Percentiles rank a stretch among this genome's conserved stretches.
Evolutionary conservation across 2,329 filamentous ascomycete genomes (phyloP).

Genomic region (Alternaria novae-zelandiae): DNA sequence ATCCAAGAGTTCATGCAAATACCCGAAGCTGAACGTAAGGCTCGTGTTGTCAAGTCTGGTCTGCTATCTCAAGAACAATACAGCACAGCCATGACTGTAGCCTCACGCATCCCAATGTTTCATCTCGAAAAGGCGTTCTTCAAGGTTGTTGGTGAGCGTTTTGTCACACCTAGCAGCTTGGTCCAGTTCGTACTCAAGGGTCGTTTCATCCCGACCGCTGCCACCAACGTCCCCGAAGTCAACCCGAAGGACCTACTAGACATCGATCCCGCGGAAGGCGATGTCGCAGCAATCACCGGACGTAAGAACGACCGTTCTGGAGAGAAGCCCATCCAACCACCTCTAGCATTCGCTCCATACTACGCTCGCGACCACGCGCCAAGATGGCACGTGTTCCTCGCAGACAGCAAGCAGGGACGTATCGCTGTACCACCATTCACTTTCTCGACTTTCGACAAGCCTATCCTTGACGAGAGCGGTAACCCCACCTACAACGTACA

Average conservation of each 20-base stretch:
- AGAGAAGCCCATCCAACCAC: conserved; percentile 72
- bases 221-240: conserved; percentile 73
- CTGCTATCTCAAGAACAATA: conserved; percentile 81
- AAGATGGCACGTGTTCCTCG: conserved; percentile 92
- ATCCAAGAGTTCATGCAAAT: conserved; percentile 90
- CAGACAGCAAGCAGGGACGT: conserved; percentile 91
- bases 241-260: conserved; percentile 85
- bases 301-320: conserved; percentile 72
- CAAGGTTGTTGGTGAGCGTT: conserved; percentile 94
- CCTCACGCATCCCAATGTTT: conserved; percentile 82
- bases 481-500: conserved; percentile 94
- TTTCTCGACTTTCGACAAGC: conserved; percentile 92
- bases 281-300: conserved; percentile 82
- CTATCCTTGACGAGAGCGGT: conserved; percentile 78
- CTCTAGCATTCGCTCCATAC: conserved; percentile 89
- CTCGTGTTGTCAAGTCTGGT: conserved; percentile 71
- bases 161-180: conserved; percentile 88
- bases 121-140: conserved; percentile 93
- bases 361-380: conserved; percentile 89
- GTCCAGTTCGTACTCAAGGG: conserved; percentile 96
- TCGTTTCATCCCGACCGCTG: conserved; percentile 88
- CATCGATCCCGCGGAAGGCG: conserved; percentile 89
- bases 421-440: conserved; percentile 96
- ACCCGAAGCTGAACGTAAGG: conserved; percentile 74
- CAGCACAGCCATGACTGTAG: conserved; percentile 74